Conservation (phyloP, 805 yeast genomes). For the Monosporozyma unispora region DNA sequence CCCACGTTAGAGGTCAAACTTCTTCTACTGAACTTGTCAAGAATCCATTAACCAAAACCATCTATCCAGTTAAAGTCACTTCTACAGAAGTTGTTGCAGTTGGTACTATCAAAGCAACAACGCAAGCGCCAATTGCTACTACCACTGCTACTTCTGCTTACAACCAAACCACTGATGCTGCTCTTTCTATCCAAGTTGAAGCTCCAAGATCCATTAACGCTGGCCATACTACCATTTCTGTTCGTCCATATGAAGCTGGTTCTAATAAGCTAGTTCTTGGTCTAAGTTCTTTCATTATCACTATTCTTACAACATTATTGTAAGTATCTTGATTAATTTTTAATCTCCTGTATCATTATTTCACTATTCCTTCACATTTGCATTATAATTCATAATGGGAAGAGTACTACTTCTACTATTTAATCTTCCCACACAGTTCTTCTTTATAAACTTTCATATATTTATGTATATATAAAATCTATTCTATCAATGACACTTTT, state of each 20-base stretch:
- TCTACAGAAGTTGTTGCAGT: neutral
- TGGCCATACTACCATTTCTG: neutral
- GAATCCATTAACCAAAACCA: neutral
- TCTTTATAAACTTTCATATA: neutral
- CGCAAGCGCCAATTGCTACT: neutral
- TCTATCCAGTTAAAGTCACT: neutral
- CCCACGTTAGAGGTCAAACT: neutral
- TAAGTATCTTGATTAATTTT: neutral
- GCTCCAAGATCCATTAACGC: neutral
- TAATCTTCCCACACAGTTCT: neutral
- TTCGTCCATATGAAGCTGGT: slow-evolving; percentile 10
- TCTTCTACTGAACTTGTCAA: neutral
- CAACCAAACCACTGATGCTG: neutral
- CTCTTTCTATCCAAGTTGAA: neutral
- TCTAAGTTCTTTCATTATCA: slow-evolving; percentile 10
- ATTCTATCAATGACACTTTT: neutral
- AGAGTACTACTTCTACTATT: neutral
- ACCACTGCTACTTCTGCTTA: neutral
- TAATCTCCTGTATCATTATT: neutral
- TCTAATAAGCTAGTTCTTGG: slow-evolving; percentile 11
- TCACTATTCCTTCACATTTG: neutral
- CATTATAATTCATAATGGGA: neutral
- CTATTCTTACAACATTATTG: slow-evolving; percentile 6
- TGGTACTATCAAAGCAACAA: neutral
- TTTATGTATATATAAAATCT: neutral